Conservation (phyloP, 768 basidiomycete species). For the Rhizopogon vulgaris region DNA sequence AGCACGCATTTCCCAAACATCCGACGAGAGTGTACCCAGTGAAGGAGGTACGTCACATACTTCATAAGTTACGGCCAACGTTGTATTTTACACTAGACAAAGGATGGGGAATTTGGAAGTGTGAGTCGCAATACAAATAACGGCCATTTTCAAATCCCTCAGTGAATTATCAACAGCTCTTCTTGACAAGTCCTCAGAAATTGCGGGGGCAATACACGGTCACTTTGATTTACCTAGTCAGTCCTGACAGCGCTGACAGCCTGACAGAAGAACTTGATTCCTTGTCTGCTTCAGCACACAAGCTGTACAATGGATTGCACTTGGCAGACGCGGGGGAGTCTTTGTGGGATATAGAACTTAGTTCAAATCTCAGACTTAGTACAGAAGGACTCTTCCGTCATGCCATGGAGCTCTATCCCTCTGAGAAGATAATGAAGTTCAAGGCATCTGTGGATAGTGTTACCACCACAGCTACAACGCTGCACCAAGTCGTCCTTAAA, state of each 20-base stretch:
- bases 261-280: background rate
- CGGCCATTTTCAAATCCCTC: too few relatives aligned
- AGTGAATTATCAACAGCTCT: background rate
- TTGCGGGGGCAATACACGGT: background rate
- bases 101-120: background rate
- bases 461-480: background rate
- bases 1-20: too few relatives aligned
- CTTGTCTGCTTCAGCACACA: background rate
- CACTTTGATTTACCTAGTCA: background rate
- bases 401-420: background rate
- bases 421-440: background rate
- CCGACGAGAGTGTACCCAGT: background rate
- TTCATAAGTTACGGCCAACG: background rate
- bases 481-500: background rate
- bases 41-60: background rate
- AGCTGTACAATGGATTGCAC: background rate
- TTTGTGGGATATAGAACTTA: background rate
- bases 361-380: background rate
- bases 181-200: background rate
- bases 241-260: background rate
- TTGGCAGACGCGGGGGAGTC: background rate
- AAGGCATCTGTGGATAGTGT: background rate
- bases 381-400: background rate
- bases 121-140: background rate
- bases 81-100: background rate